A percentile compares a stretch with the other conserved stretches of the same genome.
Evolutionary conservation across 2,329 filamentous ascomycete genomes (phyloP).

Genomic region (Fusarium sp.): DNA sequence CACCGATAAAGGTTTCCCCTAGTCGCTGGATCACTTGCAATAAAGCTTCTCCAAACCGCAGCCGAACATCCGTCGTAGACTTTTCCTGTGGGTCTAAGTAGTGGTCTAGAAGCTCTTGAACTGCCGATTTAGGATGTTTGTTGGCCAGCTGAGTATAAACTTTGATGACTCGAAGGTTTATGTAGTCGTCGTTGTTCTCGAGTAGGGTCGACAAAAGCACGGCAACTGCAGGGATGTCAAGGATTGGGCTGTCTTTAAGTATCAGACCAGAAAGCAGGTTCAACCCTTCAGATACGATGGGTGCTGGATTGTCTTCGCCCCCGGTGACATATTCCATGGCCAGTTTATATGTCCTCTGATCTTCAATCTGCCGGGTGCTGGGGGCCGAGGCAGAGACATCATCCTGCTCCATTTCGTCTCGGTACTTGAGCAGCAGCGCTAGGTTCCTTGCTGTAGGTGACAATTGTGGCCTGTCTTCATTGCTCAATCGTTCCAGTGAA

Average conservation of each 20-base stretch:
- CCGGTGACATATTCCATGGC: conserved; percentile 71
- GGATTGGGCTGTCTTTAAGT: conserved; percentile 61
- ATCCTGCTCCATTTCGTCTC: conserved; percentile 62
- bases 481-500: conserved; percentile 58
- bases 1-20: conserved; percentile 65
- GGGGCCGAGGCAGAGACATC: conserved; percentile 52
- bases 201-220: conserved; percentile 73
- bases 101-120: conserved; percentile 71
- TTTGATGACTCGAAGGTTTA: conserved; percentile 75
- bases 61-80: conserved; percentile 68
- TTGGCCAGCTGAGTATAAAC: conserved; percentile 70
- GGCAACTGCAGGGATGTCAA: conserved; percentile 74
- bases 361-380: conserved; percentile 64
- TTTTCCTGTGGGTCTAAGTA: conserved; percentile 73
- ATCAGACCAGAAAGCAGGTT: conserved; percentile 70
- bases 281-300: conserved; percentile 73
- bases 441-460: conserved; percentile 67
- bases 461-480: conserved; percentile 52
- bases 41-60: conserved; percentile 76
- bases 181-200: conserved; percentile 75
- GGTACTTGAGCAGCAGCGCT: conserved; percentile 64
- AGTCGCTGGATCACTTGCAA: conserved; percentile 71
- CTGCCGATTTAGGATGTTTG: conserved; percentile 70
- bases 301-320: conserved; percentile 69
- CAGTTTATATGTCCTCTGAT: conserved; percentile 69